Evolutionary conservation across 441 rosid species (phyloP), one percentile per base, ranked within the genome.

Genomic region (Omphalea diandra): DNA sequence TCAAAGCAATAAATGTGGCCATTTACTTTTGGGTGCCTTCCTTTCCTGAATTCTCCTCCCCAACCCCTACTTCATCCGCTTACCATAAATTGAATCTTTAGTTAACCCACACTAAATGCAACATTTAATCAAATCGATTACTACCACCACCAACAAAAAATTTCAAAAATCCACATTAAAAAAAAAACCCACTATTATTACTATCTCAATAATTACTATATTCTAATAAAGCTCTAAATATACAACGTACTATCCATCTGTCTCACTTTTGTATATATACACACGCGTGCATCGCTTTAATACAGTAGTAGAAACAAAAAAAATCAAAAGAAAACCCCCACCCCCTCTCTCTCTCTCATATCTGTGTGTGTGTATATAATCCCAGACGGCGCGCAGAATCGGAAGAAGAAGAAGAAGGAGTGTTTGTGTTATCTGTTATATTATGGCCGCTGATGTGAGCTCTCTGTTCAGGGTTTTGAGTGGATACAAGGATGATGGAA

Each of bases 371-470:
- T n/a, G n/a, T n/a, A n/a, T n/a, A n/a, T n/a, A n/a, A n/a, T n/a
- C n/a, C n/a, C n/a, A n/a, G n/a, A n/a, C n/a, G n/a, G n/a, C n/a
- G n/a, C n/a, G n/a, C n/a, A n/a, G n/a, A n/a, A n/a, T n/a, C n/a
- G n/a, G n/a, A n/a, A n/a, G n/a, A n/a, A n/a, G n/a, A n/a, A n/a
- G n/a, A n/a, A n/a, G n/a, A n/a, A n/a, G n/a, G n/a, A n/a, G n/a
- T n/a, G n/a, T n/a, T n/a, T n/a, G n/a, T n/a, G n/a, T n/a, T n/a
- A n/a, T n/a, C n/a, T n/a, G n/a, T n/a, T n/a, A n/a, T n/a, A n/a
- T n/a, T 4, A 90, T 90, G 98, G 85, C 93, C 29, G 90, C 93
- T 71, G 92, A 90, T 24, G 98, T 93, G 43, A 82, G 90, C 72
- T 73, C 85, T 68, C 73, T 88, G 20, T 74, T 81, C 18, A 80